Evolutionary conservation across 805 yeast species (phyloP), one percentile per base, ranked within the genome.

Genomic region (Kodamaea nitidulidarum): DNA sequence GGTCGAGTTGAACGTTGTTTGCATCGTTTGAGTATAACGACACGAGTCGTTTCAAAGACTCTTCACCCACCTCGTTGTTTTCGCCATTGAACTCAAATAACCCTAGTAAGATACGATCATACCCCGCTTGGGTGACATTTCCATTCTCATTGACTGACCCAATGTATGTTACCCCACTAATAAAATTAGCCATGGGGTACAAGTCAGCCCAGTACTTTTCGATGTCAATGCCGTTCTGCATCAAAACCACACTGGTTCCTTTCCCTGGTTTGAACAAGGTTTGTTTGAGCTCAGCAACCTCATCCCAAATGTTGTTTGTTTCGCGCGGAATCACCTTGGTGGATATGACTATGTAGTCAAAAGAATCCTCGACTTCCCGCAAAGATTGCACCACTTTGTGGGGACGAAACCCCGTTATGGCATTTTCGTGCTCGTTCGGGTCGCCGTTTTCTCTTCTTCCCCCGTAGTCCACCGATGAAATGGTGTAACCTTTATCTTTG

Each of bases 171-270:
- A 67, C 65, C 0, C 67, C 72, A 42, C 67, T 58, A 31, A 67
- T 43, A 2, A 67, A 51, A n/a, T 60, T 35, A 39, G 64, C 58
- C 2, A 50, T 21, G 4, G 73, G 71, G 44, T 46, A 67, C 41
- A 48, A 48, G 15, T 45, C 45, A 20, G 56, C 42, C 53, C 64
- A 56, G 4, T 67, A 61, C 16, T 39, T 36, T 15, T 64, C 73
- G 18, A 68, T 63, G 17, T 55, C 63, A 16, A 67, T 49, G 1
- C 73, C 73, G 46, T 68, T 68, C 46, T 68, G 73, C 14, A 67
- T 47, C 37, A 68, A 58, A 2, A 68, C 49, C 15, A 68, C 57
- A 8, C 55, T 49, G 8, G 69, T 52, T 7, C 32, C 34, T 6
- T 31, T 40, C 24, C 34, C 34, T 1, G 42, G 34, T 32, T 43